Evolutionary conservation across 2,329 filamentous ascomycete species (phyloP), one percentile per base, ranked within the genome.

Genomic region (Thermoascus crustaceus): DNA sequence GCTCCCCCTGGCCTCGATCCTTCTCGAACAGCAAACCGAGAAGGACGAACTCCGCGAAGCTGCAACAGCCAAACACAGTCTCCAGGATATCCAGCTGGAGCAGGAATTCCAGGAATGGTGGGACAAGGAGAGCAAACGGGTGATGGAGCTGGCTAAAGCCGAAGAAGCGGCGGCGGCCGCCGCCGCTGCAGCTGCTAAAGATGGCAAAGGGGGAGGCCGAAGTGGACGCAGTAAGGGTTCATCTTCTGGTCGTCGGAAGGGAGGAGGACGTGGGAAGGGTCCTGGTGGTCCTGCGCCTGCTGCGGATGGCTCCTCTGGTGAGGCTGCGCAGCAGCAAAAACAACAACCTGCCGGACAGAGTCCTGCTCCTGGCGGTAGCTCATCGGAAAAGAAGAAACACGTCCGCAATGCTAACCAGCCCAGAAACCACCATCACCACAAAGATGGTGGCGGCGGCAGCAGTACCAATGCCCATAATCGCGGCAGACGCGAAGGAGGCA

Each of bases 81-180:
- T 98, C 19, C 80, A 93, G 53, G 91, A 96, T 44, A 98, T 98
- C 40, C 91, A 98, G 57, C 79, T 91, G 46, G 91, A 98, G 61
- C 91, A 98, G 55, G 86, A 86, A 34, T 98, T 98, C 56, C 85
- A 95, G 55, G 80, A 93, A 56, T 63, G 60, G 60, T 61, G 57
- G 57, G 57, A 63, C 16, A 52, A 61, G 37, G 57, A 60, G 34
- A 60, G 58, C 35, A 57, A 54, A 39, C 52, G 60, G 19, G 46
- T 61, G 5, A 58, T 60, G 42, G 52, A 55, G 2, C 40, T 60
- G 11, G 38, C 52, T 4, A 53, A 59, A 4, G 48, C 47, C 1
- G 47, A 47, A 7, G 37, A 38, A 4, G 26, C 44, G 0, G 34
- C 41, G 2, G 31, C 44, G 2, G 30, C 18, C n/a, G n/a, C n/a